Percentiles rank a stretch among this genome's conserved stretches.
Conservation (phyloP, 139 green algal genomes). For the Haematococcus lacustris region DNA sequence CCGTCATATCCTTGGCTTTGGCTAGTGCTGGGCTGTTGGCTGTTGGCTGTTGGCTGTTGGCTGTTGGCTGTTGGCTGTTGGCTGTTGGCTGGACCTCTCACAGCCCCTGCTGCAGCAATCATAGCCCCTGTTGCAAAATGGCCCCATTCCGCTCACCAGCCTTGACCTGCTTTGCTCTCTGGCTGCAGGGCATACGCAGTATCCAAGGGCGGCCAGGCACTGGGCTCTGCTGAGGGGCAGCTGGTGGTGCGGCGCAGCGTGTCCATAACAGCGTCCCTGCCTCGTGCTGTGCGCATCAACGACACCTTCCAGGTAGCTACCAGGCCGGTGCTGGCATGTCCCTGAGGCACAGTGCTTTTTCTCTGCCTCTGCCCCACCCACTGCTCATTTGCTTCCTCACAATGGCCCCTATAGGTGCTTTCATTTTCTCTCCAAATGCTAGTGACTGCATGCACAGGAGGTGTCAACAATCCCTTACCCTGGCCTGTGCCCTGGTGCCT, state of each 20-base stretch:
- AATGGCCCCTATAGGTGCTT: too few relatives aligned
- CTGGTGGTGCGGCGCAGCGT: slow-evolving; percentile 42
- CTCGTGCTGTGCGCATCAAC: slow-evolving; percentile 46
- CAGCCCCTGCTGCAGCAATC: slow-evolving; percentile 13
- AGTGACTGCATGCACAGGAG: too few relatives aligned
- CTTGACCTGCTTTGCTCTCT: background rate
- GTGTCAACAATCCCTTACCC: too few relatives aligned
- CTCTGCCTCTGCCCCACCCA: too few relatives aligned
- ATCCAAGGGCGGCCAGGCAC: background rate
- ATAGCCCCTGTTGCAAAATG: background rate
- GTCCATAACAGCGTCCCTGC: slow-evolving; percentile 47
- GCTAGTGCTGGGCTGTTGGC: background rate
- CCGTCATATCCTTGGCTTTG: background rate
- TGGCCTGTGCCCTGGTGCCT: too few relatives aligned
- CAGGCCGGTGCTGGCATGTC: too few relatives aligned
- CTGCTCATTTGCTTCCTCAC: too few relatives aligned
- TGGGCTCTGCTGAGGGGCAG: slow-evolving; percentile 27
- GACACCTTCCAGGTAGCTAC: slow-evolving; percentile 52
- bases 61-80: too few relatives aligned
- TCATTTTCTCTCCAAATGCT: too few relatives aligned
- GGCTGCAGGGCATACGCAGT: slow-evolving; percentile 21
- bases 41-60: slow-evolving; percentile 5
- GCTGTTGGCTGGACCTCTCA: background rate
- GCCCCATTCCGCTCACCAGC: background rate
- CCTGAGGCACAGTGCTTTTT: too few relatives aligned